A percentile compares a stretch with the other conserved stretches of the same genome.
Conservation (phyloP, 768 basidiomycete genomes). For the Kwoniella heveanensis region DNA sequence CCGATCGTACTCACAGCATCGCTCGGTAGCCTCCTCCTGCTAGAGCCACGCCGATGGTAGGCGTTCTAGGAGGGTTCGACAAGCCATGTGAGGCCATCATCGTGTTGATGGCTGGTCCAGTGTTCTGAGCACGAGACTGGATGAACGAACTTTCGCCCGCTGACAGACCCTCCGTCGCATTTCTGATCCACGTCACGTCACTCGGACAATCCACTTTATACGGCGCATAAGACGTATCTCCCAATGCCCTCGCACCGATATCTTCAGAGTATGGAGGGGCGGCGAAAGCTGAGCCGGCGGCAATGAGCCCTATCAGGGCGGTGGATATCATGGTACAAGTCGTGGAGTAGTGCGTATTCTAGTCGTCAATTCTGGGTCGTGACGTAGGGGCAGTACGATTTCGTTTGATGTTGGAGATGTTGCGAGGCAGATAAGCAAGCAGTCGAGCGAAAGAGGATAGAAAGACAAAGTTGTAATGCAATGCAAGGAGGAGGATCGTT, state of each 20-base stretch:
- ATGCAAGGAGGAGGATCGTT: no score
- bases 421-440: no score
- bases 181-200: slow-evolving; percentile 42
- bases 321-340: slow-evolving; percentile 9
- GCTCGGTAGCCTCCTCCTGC: slow-evolving; percentile 73
- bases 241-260: slow-evolving; percentile 5
- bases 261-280: slow-evolving; percentile 9
- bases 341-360: neutral
- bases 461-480: no score
- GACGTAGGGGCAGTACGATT: neutral
- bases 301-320: neutral
- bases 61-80: slow-evolving; percentile 43
- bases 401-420: neutral
- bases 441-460: no score
- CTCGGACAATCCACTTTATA: slow-evolving; percentile 47
- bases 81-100: slow-evolving; percentile 33
- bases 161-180: slow-evolving; percentile 32
- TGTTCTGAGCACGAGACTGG: slow-evolving; percentile 22
- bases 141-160: slow-evolving; percentile 40
- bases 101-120: slow-evolving; percentile 34
- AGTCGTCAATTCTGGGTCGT: neutral
- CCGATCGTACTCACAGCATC: slow-evolving; percentile 63
- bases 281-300: slow-evolving; percentile 13
- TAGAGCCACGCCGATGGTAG: slow-evolving; percentile 60
- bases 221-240: slow-evolving; percentile 40